Conservation (phyloP, 2,329 filamentous ascomycete species). For the Massarina eburnea region DNA sequence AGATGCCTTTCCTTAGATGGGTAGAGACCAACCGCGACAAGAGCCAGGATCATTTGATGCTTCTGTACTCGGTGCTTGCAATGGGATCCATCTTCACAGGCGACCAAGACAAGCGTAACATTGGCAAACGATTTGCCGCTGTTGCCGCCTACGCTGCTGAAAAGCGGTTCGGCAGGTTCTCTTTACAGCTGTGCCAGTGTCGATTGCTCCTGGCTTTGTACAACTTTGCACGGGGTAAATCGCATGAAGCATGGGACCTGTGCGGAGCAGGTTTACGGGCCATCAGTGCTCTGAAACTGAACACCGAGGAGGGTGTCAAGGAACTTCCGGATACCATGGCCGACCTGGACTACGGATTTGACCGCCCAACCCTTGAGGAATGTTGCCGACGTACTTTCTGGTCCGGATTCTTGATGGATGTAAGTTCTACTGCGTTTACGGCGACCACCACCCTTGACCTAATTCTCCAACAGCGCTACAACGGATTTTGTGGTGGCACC, state of each 20-base stretch:
- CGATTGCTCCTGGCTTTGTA: conserved; percentile 68
- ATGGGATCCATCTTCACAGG: conserved; percentile 59
- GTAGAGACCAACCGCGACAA: conserved; percentile 52
- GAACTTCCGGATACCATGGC: conserved; percentile 47
- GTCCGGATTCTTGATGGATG: conserved; percentile 70
- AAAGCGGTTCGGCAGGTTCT: conserved; percentile 54
- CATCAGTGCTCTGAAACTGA: conserved; percentile 62
- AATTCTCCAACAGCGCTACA: conserved; percentile 54
- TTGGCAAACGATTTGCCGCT: conserved; percentile 53
- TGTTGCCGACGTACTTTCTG: conserved; percentile 71
- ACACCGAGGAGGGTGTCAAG: conserved; percentile 59
- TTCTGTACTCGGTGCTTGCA: conserved; percentile 62
- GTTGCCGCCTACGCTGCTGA: conserved; percentile 62
- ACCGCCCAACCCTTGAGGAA: conserved; percentile 61
- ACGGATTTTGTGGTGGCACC: conserved; percentile 56
- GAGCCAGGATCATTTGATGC: conserved; percentile 58
- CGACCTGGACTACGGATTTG: conserved; percentile 60
- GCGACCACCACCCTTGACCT: conserved; percentile 34
- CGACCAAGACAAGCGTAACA: conserved; percentile 46
- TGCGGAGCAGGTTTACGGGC: conserved; percentile 63
- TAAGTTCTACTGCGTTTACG: conserved; percentile 44
- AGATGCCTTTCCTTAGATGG: conserved; percentile 58
- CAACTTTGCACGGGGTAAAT: conserved; percentile 63
- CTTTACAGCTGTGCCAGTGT: conserved; percentile 67
- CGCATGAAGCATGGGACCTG: conserved; percentile 64